These are phyloP conservation scores for Comarum palustre DNA, from an alignment of 306 rosid genomes.

Conservation along the genomic window DNA sequence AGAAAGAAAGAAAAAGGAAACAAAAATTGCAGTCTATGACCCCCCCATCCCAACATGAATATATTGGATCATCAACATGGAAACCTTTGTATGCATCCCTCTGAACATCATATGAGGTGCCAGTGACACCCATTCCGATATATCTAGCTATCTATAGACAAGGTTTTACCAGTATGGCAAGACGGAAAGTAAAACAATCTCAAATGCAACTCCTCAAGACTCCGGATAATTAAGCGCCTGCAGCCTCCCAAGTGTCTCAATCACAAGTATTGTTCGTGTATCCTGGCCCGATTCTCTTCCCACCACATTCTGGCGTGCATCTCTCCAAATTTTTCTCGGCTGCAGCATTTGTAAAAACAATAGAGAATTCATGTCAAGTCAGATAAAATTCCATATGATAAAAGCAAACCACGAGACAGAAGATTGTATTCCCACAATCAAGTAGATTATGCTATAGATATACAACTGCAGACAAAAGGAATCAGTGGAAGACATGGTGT, in stretches of 20 bases:
- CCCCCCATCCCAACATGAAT: constrained; percentile 43
- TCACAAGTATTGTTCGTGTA: constrained; percentile 89
- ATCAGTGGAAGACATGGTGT: constrained; percentile 25
- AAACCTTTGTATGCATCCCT: constrained; percentile 16
- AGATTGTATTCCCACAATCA: constrained; percentile 14
- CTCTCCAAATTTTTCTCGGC: constrained; percentile 97
- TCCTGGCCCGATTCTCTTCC: constrained; percentile 96
- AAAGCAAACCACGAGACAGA: not conserved
- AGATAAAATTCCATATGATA: constrained; percentile 17
- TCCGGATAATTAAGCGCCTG: constrained; percentile 27
- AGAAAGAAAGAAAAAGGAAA: not conserved
- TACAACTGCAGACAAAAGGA: constrained; percentile 3
- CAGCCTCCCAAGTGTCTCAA: constrained; percentile 21
- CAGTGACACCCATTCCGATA: constrained; percentile 43
- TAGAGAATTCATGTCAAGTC: constrained; percentile 15
- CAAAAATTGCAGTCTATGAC: constrained; percentile 18
- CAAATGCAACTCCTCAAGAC: constrained; percentile 42
- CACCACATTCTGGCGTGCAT: constrained; percentile 97
- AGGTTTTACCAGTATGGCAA: constrained; percentile 49
- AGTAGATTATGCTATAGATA: constrained; percentile 11
- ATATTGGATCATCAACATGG: constrained; percentile 24
- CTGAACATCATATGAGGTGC: constrained; percentile 43
- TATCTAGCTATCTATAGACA: constrained; percentile 32
- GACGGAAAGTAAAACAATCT: constrained; percentile 40
- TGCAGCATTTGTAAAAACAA: constrained; percentile 32